A percentile compares a stretch with the other conserved stretches of the same genome.
Conservation (phyloP, 2,329 filamentous ascomycete species). For the Colletotrichum sp. region DNA sequence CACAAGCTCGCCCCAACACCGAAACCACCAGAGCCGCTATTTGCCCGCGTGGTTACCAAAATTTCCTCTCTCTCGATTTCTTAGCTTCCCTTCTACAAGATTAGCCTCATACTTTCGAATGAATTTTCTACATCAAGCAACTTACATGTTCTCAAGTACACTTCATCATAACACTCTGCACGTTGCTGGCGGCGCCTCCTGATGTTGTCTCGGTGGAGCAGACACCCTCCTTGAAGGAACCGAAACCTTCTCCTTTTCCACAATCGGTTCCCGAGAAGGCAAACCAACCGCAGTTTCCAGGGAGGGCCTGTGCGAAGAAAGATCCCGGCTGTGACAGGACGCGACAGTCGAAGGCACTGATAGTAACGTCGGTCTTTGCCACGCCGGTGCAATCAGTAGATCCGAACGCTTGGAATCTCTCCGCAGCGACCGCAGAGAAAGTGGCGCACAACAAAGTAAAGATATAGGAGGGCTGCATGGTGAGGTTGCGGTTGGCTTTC, state of each 20-base stretch:
- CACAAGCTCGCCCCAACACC: neutral
- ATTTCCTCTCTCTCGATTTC: neutral
- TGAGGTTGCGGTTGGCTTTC: neutral
- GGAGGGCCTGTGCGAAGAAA: neutral
- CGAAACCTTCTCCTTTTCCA: neutral
- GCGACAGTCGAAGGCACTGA: constrained; percentile 29
- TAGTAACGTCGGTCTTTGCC: constrained; percentile 1
- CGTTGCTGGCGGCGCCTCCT: neutral
- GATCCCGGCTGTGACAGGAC: neutral
- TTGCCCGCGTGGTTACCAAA: neutral
- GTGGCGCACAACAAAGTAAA: neutral
- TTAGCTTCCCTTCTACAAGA: neutral
- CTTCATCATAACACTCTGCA: neutral
- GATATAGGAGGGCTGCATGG: neutral
- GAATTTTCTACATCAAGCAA: neutral
- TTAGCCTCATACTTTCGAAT: neutral
- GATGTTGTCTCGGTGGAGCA: neutral
- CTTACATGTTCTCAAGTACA: neutral
- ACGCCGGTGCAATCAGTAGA: neutral
- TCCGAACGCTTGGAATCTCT: neutral
- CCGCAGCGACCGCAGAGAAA: neutral
- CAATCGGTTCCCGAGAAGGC: neutral
- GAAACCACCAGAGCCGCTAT: neutral
- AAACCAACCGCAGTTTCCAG: neutral
- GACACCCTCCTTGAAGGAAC: neutral